phyloP scores from a whole-genome alignment of 2,329 filamentous ascomycete species.

The Fusarium papillatum region DNA sequence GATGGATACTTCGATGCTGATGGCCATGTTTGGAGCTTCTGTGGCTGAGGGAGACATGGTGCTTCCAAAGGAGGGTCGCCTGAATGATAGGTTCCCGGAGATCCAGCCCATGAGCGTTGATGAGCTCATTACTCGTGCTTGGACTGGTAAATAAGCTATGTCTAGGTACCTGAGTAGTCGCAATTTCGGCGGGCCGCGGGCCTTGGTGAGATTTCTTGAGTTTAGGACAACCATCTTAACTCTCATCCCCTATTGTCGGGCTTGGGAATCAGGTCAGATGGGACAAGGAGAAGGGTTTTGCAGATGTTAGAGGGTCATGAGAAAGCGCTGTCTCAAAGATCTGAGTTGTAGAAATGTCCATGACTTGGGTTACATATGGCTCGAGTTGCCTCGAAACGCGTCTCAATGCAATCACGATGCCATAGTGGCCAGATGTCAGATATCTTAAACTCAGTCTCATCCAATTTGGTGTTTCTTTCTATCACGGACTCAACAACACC shows the following conservation, averaged over 20 bases:
- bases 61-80: neutral
- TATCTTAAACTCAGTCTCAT: neutral
- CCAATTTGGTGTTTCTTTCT: neutral
- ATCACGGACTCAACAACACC: neutral
- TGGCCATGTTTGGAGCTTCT: neutral
- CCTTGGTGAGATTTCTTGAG: neutral
- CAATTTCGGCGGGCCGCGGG: neutral
- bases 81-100: neutral
- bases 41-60: neutral
- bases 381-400: neutral
- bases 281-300: neutral
- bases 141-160: neutral
- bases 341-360: neutral
- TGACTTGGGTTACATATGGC: neutral
- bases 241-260: neutral
- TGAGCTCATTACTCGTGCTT: neutral
- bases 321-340: neutral
- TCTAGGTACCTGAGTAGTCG: neutral
- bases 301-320: neutral
- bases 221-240: neutral
- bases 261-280: neutral
- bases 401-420: accelerated
- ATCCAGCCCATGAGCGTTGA: neutral
- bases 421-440: neutral
- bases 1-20: neutral